Percentiles rank a stretch among this genome's conserved stretches.
These are phyloP conservation scores for Nakazawaea peltata DNA, from an alignment of 805 yeast genomes.

Conservation along the genomic window DNA sequence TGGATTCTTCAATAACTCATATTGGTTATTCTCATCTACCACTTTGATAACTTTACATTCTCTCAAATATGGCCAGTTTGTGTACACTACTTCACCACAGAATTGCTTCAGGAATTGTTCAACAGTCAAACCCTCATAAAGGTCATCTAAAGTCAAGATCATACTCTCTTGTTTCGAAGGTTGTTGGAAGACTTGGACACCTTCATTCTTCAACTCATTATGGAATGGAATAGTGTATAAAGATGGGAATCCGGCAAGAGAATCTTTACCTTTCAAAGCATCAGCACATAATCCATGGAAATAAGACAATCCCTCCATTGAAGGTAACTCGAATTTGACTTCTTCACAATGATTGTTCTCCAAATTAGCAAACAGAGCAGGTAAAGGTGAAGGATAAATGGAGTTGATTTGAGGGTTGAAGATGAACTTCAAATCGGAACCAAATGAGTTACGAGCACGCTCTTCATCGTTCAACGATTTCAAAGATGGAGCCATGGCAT, in stretches of 20 bases:
- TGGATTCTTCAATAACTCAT: slow-evolving; percentile 29
- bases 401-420: slow-evolving; percentile 71
- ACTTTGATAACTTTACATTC: slow-evolving; percentile 70
- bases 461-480: slow-evolving; percentile 62
- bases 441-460: slow-evolving; percentile 63
- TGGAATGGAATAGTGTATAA: slow-evolving; percentile 61
- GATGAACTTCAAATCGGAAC: slow-evolving; percentile 57
- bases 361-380: slow-evolving; percentile 69
- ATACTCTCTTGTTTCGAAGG: slow-evolving; percentile 81
- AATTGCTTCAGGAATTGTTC: slow-evolving; percentile 61
- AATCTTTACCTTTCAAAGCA: slow-evolving; percentile 60
- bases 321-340: slow-evolving; percentile 42
- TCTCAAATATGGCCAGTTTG: slow-evolving; percentile 85
- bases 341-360: slow-evolving; percentile 76
- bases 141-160: slow-evolving; percentile 52
- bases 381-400: slow-evolving; percentile 67
- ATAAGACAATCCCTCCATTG: slow-evolving; percentile 29
- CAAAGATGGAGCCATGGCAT: slow-evolving; percentile 65
- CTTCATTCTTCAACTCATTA: slow-evolving; percentile 46
- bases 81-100: slow-evolving; percentile 56
- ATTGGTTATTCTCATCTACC: slow-evolving; percentile 43
- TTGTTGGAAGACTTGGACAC: slow-evolving; percentile 72
- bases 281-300: slow-evolving; percentile 56
- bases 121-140: slow-evolving; percentile 44
- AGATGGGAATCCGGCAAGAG: slow-evolving; percentile 88